Base-by-base conservation (phyloP, 2,329 filamentous ascomycete genomes). In the Thielaviopsis ethacetica region DNA sequence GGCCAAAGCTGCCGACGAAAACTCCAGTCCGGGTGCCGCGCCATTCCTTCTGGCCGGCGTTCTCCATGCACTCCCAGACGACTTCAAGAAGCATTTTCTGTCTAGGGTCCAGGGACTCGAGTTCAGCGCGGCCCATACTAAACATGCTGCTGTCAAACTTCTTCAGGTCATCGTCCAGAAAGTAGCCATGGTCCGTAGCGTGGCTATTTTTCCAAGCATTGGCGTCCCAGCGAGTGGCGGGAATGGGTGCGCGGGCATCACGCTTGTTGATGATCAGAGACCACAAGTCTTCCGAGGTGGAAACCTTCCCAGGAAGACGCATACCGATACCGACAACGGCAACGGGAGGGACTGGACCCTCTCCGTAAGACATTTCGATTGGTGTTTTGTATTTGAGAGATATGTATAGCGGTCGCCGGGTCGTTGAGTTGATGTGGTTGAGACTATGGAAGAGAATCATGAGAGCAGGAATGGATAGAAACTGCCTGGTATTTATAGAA, bases 281-380 rank as follows among this genome's bases (percentile, higher is more conserved):
- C 69, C 69, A 72, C 49, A 67, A 68, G 3, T 63, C 64, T 7
- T 64, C 56, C 0, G 64, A 57, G 30, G 64, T 64, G 1, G 59
- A 53, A 6, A 71, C 62, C 1, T 64, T 62, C 1, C 69, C 68
- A 0, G 69, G 69, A 2, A 71, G 65, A 7, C 67, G 65, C 60
- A 69, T 61, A 1, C 63, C 69, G 62, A 70, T 67, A n/a, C 69
- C 69, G 12, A 66, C 62, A 47, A 70, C 67, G 22, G 69, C 69
- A 21, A 71, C 66, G 5, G 68, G 66, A n/a, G 59, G 57, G 12
- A 56, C 54, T 9, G 53, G 44, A 27, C 44, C 30, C 15, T 51
- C 22, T 34, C 53, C 24, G 53, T 9, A 17, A 34, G 34, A 5
- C 26, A 54, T 54, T 54, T 54, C 34, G 38, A 13, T 41, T 13